Evolutionary conservation across 305 asterid species (phyloP), one percentile per base, ranked within the genome.

Genomic region (Plantago rigida): DNA sequence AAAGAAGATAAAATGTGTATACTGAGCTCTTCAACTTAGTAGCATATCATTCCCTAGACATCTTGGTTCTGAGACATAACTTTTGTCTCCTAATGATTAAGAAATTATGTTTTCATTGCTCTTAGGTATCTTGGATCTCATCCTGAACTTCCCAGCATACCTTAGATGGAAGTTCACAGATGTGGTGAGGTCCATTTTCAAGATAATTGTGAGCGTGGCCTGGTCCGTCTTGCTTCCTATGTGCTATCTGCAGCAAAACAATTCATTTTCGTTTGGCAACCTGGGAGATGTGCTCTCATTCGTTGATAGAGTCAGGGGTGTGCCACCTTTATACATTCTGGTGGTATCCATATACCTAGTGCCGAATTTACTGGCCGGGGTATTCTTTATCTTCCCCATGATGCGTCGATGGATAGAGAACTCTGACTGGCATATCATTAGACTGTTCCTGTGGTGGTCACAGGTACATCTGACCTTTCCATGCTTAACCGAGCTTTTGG

Each of bases 371-470:
- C 81, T 93, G 79, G 80, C 87, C 13, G 84, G 84, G 63, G 66
- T 69, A 72, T 71, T 93, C 45, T 93, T 93, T 72, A 69, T 89
- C 61, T 93, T 93, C 66, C 99, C 99, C 13, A 87, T 89, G 99
- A 75, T 93, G 58, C 84, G 96, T 11, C 92, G 99, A 52, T 85
- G 89, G 85, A 93, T 93, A 67, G 99, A 93, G 87, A 93, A 76
- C 64, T 93, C 99, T 24, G 94, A 93, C 73, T 89, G 96, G 96
- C 89, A 78, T 75, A 81, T 87, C 76, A 70, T 87, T 45, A 78
- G 99, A 77, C 78, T 93, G 68, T 85, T 93, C 73, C 85, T 93
- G 12, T 93, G 99, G 99, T 93, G 99, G 99, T 85, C 99, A 65
- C 99, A 93, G 97, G 99, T 93, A 77, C 52, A 36, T 47, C 63